Percentiles rank a stretch among this genome's conserved stretches.
Conservation (phyloP, 2,329 filamentous ascomycete species). For the Dothideomycetidae sp. region DNA sequence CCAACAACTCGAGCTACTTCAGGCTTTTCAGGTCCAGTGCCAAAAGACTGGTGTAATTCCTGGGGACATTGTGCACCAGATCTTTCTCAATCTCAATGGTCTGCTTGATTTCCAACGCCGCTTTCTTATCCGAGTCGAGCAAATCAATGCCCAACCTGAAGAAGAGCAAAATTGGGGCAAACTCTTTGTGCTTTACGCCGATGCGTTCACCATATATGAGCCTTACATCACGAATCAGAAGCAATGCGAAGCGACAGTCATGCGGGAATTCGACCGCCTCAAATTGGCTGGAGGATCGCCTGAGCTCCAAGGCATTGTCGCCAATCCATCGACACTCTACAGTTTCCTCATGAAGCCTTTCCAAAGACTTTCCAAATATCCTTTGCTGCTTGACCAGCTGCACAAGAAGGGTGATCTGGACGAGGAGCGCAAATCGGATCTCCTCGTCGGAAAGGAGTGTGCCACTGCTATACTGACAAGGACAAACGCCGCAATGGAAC, state of each 20-base stretch:
- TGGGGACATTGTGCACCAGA: constrained; percentile 81
- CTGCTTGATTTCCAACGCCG: constrained; percentile 90
- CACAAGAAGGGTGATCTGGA: constrained; percentile 68
- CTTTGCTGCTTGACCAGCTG: constrained; percentile 74
- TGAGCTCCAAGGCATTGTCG: constrained; percentile 56
- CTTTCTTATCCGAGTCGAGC: constrained; percentile 90
- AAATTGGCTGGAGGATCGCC: constrained; percentile 48
- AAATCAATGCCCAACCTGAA: constrained; percentile 71
- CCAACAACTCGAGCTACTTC: constrained; percentile 86
- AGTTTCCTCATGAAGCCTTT: constrained; percentile 94
- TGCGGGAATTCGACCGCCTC: constrained; percentile 77
- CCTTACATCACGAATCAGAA: constrained; percentile 95
- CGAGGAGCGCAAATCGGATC: constrained; percentile 54
- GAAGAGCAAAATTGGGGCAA: constrained; percentile 81
- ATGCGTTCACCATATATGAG: constrained; percentile 83
- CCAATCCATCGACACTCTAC: constrained; percentile 74
- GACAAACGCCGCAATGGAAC: constrained; percentile 82
- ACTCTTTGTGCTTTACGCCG: constrained; percentile 74
- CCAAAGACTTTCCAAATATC: constrained; percentile 89
- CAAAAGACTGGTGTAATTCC: constrained; percentile 79
- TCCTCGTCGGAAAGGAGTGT: constrained; percentile 63
- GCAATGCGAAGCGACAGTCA: constrained; percentile 73
- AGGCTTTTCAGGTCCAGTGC: constrained; percentile 78
- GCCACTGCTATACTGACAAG: constrained; percentile 69
- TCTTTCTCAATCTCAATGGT: constrained; percentile 91